These are phyloP conservation scores for Murraya paniculata DNA, from an alignment of 345 rosid species.

Conservation along the genomic window DNA sequence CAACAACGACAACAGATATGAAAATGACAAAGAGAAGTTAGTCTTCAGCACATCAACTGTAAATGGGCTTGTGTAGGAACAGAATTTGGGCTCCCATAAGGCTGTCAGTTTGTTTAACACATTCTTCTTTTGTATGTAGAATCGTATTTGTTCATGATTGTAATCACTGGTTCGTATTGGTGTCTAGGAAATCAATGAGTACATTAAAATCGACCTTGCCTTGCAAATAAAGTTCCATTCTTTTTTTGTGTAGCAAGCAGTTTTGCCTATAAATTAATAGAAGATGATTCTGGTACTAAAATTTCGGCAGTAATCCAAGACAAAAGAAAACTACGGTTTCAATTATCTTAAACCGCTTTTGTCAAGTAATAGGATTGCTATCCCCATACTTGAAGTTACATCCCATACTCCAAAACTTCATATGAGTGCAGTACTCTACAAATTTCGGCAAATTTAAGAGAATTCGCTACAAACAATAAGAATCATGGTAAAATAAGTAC, in stretches of 20 bases:
- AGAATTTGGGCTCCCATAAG: conserved; percentile 1
- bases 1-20: conserved; percentile 31
- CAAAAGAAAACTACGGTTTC: background rate
- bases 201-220: conserved; percentile 4
- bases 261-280: background rate
- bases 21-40: conserved; percentile 43
- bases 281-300: background rate
- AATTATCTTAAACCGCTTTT: too few relatives aligned
- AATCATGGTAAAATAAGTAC: background rate
- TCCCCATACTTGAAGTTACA: background rate
- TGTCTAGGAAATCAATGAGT: conserved; percentile 10
- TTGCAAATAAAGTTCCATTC: conserved; percentile 11
- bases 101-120: conserved; percentile 11
- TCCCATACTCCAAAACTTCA: background rate
- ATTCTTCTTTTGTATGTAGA: conserved; percentile 50
- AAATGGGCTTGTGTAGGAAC: conserved; percentile 65
- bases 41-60: conserved; percentile 72
- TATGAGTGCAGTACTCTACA: too few relatives aligned
- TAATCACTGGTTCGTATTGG: conserved; percentile 26
- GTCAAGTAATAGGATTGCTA: background rate
- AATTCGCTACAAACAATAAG: background rate
- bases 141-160: conserved; percentile 20
- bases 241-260: background rate
- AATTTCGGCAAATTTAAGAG: background rate
- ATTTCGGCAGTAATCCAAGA: background rate